Conservation (phyloP, 2,329 filamentous ascomycete species). For the Uncinocarpus reesii region DNA sequence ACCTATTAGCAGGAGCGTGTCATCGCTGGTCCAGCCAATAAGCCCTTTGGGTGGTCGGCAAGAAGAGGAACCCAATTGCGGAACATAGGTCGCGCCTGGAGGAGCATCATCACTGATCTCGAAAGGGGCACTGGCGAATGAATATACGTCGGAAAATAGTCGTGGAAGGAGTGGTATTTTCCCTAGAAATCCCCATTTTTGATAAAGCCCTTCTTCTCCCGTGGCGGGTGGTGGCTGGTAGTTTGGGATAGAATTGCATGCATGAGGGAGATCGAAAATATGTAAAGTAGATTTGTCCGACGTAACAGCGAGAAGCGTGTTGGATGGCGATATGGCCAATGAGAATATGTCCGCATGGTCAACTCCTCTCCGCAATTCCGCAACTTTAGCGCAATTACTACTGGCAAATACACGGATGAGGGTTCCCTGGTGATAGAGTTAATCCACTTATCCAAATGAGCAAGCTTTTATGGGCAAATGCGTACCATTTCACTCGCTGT, state of each 20-base stretch:
- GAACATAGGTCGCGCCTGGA: constrained; percentile 33
- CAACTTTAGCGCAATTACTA: constrained; percentile 65
- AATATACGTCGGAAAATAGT: constrained; percentile 82
- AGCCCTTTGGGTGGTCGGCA: constrained; percentile 65
- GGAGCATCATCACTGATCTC: constrained; percentile 66
- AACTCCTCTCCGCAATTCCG: constrained; percentile 77
- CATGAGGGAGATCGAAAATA: constrained; percentile 69
- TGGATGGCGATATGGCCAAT: constrained; percentile 74
- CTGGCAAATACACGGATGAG: constrained; percentile 79
- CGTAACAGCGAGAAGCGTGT: constrained; percentile 72
- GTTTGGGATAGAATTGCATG: constrained; percentile 28
- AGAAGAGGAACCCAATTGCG: constrained; percentile 44
- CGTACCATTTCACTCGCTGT: constrained; percentile 73
- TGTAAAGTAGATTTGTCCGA: constrained; percentile 96
- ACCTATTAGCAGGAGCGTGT: constrained; percentile 63
- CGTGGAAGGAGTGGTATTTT: constrained; percentile 76
- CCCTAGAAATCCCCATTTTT: constrained; percentile 77
- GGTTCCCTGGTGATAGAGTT: constrained; percentile 51
- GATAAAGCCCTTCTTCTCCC: constrained; percentile 43
- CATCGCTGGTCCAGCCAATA: constrained; percentile 71
- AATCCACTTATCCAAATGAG: neutral
- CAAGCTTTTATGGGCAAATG: neutral
- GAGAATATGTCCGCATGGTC: constrained; percentile 82
- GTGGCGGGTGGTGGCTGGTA: constrained; percentile 15
- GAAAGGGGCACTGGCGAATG: constrained; percentile 69